Evolutionary conservation across 306 rosid genomes (phyloP), one percentile per base, ranked within the genome.

Genomic region (Begonia fuchsioides): DNA sequence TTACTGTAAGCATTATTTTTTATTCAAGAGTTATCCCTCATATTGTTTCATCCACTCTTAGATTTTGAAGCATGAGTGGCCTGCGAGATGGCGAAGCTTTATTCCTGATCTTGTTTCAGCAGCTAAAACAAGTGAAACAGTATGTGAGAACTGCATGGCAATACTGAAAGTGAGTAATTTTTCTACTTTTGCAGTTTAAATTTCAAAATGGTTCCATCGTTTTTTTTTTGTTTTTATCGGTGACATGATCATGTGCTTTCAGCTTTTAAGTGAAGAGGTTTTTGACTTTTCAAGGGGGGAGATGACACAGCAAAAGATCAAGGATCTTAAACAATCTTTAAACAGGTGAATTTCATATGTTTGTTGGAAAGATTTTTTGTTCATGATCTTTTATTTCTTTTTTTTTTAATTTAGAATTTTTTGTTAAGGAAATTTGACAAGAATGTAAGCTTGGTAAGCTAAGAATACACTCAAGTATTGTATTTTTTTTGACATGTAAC

Each of bases 61-160:
- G 96, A 82, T 92, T 60, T 73, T 92, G 75, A 92, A 92, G 93
- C 98, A 92, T 53, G 98, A 92, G 60, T 92, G 98, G 98, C 98
- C 98, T 2, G 79, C 74, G 6, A 82, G 80, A 69, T 92, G 98
- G 98, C 75, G 47, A 65, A 82, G 92, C 75, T 69, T 92, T 66
- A 74, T 92, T 63, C 98, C 96, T n/a, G 98, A 92, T 66, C 94
- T 87, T 13, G 96, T 87, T 49, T 61, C 84, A 35, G 93, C 93
- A 15, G 93, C 96, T 57, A 87, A 83, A 71, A 73, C 96, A 50
- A 87, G 94, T 56, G 96, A 87, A 87, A 87, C 96, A 9, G 75
- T 87, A 53, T 87, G 96, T 53, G 96, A 87, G 80, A 87, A 87
- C 68, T 87, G 96, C 60, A 87, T 87, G 96, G 84, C 80, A 49